Evolutionary conservation across 2,329 filamentous ascomycete species (phyloP).

Genomic region (Plectosphaerella sp.): DNA sequence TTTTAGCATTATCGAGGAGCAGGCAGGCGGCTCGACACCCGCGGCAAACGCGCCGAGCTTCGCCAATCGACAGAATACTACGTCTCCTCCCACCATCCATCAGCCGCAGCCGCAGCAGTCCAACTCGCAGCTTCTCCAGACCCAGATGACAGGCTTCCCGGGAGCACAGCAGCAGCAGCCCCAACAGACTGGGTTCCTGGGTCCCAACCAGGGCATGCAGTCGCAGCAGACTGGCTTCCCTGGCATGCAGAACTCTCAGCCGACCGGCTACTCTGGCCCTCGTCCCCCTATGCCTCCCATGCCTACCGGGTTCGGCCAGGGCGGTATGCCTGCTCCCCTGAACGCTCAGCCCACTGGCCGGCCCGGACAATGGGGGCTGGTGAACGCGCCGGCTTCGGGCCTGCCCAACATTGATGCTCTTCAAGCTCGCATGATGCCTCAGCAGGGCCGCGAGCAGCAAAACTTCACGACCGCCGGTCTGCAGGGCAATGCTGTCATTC

Average conservation of each 20-base stretch:
- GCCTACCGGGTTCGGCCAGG: conserved; percentile 53
- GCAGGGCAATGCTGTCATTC: conserved; percentile 90
- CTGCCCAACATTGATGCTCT: conserved; percentile 91
- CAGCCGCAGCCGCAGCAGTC: conserved; percentile 65
- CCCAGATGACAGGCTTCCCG: conserved; percentile 67
- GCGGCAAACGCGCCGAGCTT: conserved; percentile 69
- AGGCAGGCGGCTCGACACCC: conserved; percentile 39
- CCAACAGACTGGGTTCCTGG: conserved; percentile 51
- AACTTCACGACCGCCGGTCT: conserved; percentile 81
- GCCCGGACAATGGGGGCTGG: conserved; percentile 96
- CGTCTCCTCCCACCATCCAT: conserved; percentile 52
- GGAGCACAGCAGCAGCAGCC: conserved; percentile 29
- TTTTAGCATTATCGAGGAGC: conserved; percentile 81
- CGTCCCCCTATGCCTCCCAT: conserved; percentile 80
- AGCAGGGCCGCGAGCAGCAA: conserved; percentile 81
- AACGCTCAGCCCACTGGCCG: conserved; percentile 92
- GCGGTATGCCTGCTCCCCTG: conserved; percentile 64
- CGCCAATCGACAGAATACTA: conserved; percentile 42
- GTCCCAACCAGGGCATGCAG: conserved; percentile 57
- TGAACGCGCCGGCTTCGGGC: conserved; percentile 85
- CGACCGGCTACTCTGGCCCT: conserved; percentile 76
- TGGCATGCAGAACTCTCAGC: conserved; percentile 62
- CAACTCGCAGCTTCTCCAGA: conserved; percentile 59
- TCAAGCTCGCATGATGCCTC: conserved; percentile 95
- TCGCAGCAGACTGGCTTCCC: conserved; percentile 68